Evolutionary conservation across 2,329 filamentous ascomycete genomes (phyloP).

Genomic region (Neocatenulostroma microsporum): DNA sequence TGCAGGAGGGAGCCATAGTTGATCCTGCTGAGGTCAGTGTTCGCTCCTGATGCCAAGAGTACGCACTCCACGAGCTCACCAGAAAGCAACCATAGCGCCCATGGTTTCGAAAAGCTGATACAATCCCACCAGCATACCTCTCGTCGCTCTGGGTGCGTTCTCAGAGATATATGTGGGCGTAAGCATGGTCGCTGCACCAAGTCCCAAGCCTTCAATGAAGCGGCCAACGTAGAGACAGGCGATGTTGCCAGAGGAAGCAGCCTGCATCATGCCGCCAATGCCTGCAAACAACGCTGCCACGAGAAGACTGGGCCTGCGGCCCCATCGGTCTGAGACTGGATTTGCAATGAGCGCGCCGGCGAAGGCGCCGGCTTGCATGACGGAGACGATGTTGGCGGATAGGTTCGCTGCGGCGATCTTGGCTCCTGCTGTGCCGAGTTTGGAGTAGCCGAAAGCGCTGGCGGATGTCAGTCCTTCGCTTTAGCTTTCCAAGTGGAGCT

Average conservation of each 20-base stretch:
- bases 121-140: conserved; percentile 51
- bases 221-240: no score
- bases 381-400: conserved; percentile 62
- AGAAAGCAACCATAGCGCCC: conserved; percentile 46
- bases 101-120: conserved; percentile 53
- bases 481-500: no score
- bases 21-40: no score
- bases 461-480: no score
- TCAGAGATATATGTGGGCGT: conserved; percentile 54
- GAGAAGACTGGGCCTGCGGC: conserved; percentile 50
- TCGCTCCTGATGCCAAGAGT: conserved; percentile 39
- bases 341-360: conserved; percentile 52
- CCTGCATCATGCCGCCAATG: conserved; percentile 58
- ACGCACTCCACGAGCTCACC: conserved; percentile 48
- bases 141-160: conserved; percentile 51
- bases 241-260: conserved; percentile 51
- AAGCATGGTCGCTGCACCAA: conserved; percentile 49
- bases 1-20: conserved; percentile 46
- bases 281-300: conserved; percentile 51
- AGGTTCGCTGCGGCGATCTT: conserved; percentile 45
- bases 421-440: conserved; percentile 19
- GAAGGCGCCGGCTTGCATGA: conserved; percentile 61
- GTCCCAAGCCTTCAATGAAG: conserved; percentile 49
- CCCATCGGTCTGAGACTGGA: conserved; percentile 48
- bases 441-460: no score